Evolutionary conservation across 1,284 basidiomycete species (phyloP).

Genomic region (Naganishia liquefaciens): DNA sequence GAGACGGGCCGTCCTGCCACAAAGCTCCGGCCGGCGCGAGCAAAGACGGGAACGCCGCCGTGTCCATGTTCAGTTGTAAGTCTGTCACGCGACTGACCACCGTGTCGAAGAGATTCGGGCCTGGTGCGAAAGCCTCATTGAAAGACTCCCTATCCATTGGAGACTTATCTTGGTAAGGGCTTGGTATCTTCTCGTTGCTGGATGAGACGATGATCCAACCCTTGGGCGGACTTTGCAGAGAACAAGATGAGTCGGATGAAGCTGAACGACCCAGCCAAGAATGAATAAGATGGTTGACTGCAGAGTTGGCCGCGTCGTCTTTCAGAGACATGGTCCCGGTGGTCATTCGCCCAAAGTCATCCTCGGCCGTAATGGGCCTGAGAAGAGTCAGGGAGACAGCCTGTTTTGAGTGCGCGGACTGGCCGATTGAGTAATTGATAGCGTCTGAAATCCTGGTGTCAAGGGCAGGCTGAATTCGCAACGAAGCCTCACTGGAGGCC

Average conservation of each 20-base stretch:
- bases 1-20: constrained; percentile 27
- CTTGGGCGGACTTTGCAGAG: neutral
- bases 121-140: constrained; percentile 13
- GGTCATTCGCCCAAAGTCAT: neutral
- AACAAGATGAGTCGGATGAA: neutral
- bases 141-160: constrained; percentile 9
- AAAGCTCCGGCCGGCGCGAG: constrained; percentile 13
- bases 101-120: neutral
- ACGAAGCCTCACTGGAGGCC: neutral
- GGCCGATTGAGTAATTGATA: constrained; percentile 13
- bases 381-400: constrained; percentile 31
- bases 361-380: constrained; percentile 25
- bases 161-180: neutral
- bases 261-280: constrained; percentile 27
- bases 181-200: neutral
- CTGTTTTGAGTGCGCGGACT: neutral
- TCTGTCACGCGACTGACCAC: neutral
- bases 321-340: too few relatives aligned
- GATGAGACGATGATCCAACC: constrained; percentile 33
- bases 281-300: constrained; percentile 27
- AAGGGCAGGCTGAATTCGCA: neutral
- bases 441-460: constrained; percentile 2
- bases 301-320: neutral
- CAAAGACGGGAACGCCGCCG: neutral
- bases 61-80: neutral